Conservation (phyloP, 116 monocot genomes). For the Trichopus zeylanicus region DNA sequence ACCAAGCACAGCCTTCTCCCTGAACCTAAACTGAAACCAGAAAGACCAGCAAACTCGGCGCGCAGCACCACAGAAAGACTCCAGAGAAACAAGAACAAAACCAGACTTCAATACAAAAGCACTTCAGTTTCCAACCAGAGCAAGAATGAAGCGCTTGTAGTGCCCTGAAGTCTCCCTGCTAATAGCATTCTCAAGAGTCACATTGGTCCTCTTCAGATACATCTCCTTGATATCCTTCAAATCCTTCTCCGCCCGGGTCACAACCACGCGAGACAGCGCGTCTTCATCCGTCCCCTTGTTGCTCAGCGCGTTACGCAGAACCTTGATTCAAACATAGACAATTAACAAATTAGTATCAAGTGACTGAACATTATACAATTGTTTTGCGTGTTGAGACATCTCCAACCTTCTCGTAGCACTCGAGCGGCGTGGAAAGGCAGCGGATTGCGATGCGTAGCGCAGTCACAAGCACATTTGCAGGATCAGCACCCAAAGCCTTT, state of each 20-base stretch:
- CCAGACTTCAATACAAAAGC: too few relatives aligned
- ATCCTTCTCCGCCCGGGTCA: conserved; percentile 70
- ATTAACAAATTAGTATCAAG: not conserved
- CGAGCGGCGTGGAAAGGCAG: conserved; percentile 35
- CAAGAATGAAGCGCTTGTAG: conserved; percentile 70
- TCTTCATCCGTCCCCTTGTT: conserved; percentile 39
- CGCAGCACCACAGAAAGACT: too few relatives aligned
- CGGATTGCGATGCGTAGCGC: conserved; percentile 36
- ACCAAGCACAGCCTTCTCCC: too few relatives aligned
- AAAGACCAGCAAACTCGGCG: too few relatives aligned
- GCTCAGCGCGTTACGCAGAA: conserved; percentile 34
- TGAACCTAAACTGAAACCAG: too few relatives aligned
- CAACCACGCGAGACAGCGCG: conserved; percentile 53
- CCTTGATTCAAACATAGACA: conserved; percentile 12
- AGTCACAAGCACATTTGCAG: conserved; percentile 17
- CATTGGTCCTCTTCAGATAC: conserved; percentile 40
- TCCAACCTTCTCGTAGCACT: conserved; percentile 62
- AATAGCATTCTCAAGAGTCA: conserved; percentile 44
- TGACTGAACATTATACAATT: not conserved
- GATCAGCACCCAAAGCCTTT: too few relatives aligned
- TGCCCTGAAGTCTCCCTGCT: conserved; percentile 42
- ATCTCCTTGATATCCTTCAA: conserved; percentile 54
- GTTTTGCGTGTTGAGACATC: too few relatives aligned
- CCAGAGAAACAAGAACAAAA: too few relatives aligned
- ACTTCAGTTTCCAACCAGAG: conserved; percentile 42